Percentiles rank a stretch among this genome's conserved stretches.
These are phyloP conservation scores for Kwoniella bestiolae DNA, from an alignment of 768 basidiomycete species.

Conservation along the genomic window DNA sequence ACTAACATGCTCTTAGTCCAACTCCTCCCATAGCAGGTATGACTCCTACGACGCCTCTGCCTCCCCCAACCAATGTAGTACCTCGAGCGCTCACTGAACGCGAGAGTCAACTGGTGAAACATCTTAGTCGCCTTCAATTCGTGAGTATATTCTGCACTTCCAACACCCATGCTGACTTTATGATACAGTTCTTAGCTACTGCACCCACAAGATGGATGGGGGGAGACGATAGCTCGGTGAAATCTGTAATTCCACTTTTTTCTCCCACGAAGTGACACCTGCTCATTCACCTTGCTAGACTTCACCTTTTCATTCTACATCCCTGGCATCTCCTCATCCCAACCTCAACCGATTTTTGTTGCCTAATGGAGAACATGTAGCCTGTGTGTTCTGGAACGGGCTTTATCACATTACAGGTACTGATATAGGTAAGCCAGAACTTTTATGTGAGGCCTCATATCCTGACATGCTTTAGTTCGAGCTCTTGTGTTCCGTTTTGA, in stretches of 20 bases:
- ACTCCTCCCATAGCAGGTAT: conserved; percentile 15
- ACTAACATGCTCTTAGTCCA: conserved; percentile 1
- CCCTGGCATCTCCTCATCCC: conserved; percentile 18
- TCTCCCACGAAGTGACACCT: background rate
- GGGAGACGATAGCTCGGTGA: conserved; percentile 2
- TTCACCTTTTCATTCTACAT: conserved; percentile 13
- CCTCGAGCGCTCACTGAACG: conserved; percentile 41
- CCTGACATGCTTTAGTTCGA: conserved; percentile 63
- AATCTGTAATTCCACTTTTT: conserved; percentile 17
- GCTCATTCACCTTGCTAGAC: background rate
- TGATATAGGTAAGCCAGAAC: conserved; percentile 66
- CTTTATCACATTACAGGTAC: conserved; percentile 94
- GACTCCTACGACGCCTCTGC: conserved; percentile 38
- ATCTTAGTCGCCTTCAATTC: conserved; percentile 47
- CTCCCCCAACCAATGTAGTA: conserved; percentile 31
- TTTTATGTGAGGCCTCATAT: background rate
- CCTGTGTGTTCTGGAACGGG: conserved; percentile 89
- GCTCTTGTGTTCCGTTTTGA: conserved; percentile 93
- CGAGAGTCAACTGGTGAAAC: conserved; percentile 44
- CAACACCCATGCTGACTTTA: background rate
- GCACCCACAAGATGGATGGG: conserved; percentile 48
- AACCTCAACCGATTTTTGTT: conserved; percentile 66
- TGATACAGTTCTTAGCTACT: conserved; percentile 47
- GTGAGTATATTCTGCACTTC: conserved; percentile 27
- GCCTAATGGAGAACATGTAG: conserved; percentile 80